Percentiles rank a stretch among this genome's conserved stretches.
phyloP scores from a whole-genome alignment of 2,329 filamentous ascomycete species.

The Aspergillus sp. region DNA sequence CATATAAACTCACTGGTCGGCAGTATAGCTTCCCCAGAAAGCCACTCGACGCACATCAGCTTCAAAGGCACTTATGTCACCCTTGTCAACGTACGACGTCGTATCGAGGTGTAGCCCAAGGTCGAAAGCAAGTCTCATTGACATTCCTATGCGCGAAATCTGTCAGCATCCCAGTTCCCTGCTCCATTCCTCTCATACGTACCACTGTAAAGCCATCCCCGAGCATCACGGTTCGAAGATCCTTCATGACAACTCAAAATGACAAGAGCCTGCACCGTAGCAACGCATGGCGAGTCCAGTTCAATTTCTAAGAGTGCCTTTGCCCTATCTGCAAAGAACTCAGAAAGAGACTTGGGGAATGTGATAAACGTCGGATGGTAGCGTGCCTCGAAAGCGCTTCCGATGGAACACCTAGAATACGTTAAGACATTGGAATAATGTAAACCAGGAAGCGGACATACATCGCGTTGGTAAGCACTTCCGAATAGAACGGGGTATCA shows the following conservation, averaged over 20 bases:
- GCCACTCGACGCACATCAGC: slow-evolving; percentile 34
- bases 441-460: slow-evolving; percentile 9
- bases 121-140: slow-evolving; percentile 41
- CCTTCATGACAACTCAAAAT: slow-evolving; percentile 42
- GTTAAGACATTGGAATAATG: not conserved
- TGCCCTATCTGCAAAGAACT: slow-evolving; percentile 37
- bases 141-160: slow-evolving; percentile 31
- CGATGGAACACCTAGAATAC: slow-evolving; percentile 33
- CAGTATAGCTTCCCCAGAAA: slow-evolving; percentile 41
- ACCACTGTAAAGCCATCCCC: slow-evolving; percentile 45
- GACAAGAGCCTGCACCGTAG: slow-evolving; percentile 43
- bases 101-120: slow-evolving; percentile 39
- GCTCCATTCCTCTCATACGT: slow-evolving; percentile 5
- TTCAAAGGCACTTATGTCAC: slow-evolving; percentile 33
- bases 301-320: slow-evolving; percentile 44
- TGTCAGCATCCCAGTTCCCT: not conserved
- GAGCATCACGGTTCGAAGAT: slow-evolving; percentile 38
- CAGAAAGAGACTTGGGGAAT: slow-evolving; percentile 28
- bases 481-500: slow-evolving; percentile 36
- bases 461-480: slow-evolving; percentile 38
- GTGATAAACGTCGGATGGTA: slow-evolving; percentile 40
- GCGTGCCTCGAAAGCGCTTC: slow-evolving; percentile 38
- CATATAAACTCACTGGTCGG: slow-evolving; percentile 29
- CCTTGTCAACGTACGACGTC: slow-evolving; percentile 33
- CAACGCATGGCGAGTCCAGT: slow-evolving; percentile 42